Evolutionary conservation across 306 rosid species (phyloP), one percentile per base, ranked within the genome.

Genomic region (Prosopis cineraria): DNA sequence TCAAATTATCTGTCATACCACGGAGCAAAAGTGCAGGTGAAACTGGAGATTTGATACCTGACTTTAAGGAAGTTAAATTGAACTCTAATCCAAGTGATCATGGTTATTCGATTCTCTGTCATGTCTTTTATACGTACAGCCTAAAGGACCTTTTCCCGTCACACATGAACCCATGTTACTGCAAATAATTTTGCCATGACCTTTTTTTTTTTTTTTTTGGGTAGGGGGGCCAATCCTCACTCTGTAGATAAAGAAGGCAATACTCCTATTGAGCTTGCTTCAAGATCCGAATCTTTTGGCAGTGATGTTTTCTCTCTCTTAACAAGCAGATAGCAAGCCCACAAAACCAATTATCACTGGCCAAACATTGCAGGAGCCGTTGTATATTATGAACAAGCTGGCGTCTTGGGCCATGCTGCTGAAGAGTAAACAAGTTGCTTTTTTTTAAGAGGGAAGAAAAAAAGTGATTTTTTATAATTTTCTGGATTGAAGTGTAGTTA

Each of bases 221-320:
- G 73, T 89, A 92, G 97, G 81, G 94, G 97, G 29, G 93, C 90
- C 22, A 82, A 87, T 82, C 80, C 85, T 66, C 62, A 53, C 55
- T 81, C 89, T 5, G 29, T 14, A 17, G 93, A 90, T 53, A 70
- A 52, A 50, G 88, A 87, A 71, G 93, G 91, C 48, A 90, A 85
- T 53, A 88, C 88, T 36, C 86, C 94, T 55, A 71, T 77, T 36
- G 82, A 68, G 77, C 83, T 87, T 65, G 87, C 84, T 55, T 43
- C 85, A 17, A 86, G 80, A 85, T 75, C 89, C 5, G 39, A 63
- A 44, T 75, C 70, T 62, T 40, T 53, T 31, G 78, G 80, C 81
- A 79, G 73, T 2, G 94, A 85, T 30, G 45, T 85, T 67, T 69
- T 78, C 27, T 22, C 83, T 82, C 87, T 83, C 59, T 81, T 86